Base-by-base conservation (phyloP, 2,329 filamentous ascomycete genomes). In the Diaporthe sp. region DNA sequence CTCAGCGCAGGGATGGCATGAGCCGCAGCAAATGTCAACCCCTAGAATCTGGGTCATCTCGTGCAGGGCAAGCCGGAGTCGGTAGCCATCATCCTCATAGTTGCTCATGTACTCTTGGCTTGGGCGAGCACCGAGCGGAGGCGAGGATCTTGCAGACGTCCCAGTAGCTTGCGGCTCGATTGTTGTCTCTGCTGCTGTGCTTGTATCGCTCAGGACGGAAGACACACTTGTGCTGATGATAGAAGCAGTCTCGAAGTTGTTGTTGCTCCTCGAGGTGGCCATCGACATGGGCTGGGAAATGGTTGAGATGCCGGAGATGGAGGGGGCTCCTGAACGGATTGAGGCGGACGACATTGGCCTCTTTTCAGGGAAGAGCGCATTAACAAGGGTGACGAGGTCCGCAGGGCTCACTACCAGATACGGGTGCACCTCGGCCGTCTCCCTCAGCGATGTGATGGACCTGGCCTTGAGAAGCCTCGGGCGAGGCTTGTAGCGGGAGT, bases 391-490 rank as follows among this genome's bases (percentile, higher is more conserved):
- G 47, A 93, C 87, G 77, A 97, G 86, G 82, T 98, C 96, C 54
- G 93, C 90, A 47, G 94, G 91, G 80, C 93, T 94, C 77, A 98
- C 84, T 45, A 96, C 93, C 79, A 97, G 86, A 80, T 95, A 97
- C 42, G 92, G 93, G 80, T 94, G 93, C 13, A 95, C 93, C 82
- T 95, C 93, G 28, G 89, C 89, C n/a, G 93, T 95, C 82, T 95
- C 93, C 76, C 92, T 87, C 15, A 94, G 86, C 5, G 92, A 94
- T 8, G 92, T 93, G 76, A 94, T 92, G 71, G 92, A 94, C 77
- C 93, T 90, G 33, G 93, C 93, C 1, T 92, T 93, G 13, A 95
- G 86, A 17, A 95, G 86, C 77, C 92, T 91, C 30, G 91, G 85
- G 33, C 86, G 83, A 70, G 85, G 82, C 71, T 85, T 82, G 80